Conservation (phyloP, 495 filamentous ascomycete species). For the Talaromyces stipitatus region DNA sequence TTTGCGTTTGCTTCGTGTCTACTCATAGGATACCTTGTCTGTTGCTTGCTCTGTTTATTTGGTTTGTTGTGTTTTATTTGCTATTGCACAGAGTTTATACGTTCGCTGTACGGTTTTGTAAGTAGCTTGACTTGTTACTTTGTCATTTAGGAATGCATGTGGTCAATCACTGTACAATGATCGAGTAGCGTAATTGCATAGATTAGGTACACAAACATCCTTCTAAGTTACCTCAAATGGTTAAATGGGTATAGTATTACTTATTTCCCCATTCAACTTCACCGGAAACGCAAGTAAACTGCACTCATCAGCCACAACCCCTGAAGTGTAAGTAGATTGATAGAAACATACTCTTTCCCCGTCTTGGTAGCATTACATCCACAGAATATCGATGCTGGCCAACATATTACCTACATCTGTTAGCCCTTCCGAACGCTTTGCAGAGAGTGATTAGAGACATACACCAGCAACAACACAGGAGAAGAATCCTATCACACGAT, state of each 20-base stretch:
- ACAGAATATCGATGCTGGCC: constrained; percentile 51
- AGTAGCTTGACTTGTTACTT: background rate
- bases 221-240: background rate
- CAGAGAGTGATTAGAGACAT: too few relatives aligned
- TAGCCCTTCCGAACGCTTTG: background rate
- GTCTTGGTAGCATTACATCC: constrained; percentile 50
- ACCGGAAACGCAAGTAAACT: constrained; percentile 50
- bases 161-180: background rate
- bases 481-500: background rate
- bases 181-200: background rate
- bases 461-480: constrained; percentile 1
- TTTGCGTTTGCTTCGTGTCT: constrained; percentile 1
- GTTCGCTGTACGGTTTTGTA: background rate
- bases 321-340: background rate
- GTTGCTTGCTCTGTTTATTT: background rate
- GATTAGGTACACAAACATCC: too few relatives aligned
- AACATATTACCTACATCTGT: constrained; percentile 45
- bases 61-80: background rate
- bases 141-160: background rate
- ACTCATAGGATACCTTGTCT: background rate
- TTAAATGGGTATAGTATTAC: constrained; percentile 48
- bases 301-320: constrained; percentile 6
- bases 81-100: background rate
- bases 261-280: constrained; percentile 45
- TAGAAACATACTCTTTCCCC: constrained; percentile 44